Evolutionary conservation across 495 filamentous ascomycete species (phyloP).

Genomic region (Lichenothelia convexa): DNA sequence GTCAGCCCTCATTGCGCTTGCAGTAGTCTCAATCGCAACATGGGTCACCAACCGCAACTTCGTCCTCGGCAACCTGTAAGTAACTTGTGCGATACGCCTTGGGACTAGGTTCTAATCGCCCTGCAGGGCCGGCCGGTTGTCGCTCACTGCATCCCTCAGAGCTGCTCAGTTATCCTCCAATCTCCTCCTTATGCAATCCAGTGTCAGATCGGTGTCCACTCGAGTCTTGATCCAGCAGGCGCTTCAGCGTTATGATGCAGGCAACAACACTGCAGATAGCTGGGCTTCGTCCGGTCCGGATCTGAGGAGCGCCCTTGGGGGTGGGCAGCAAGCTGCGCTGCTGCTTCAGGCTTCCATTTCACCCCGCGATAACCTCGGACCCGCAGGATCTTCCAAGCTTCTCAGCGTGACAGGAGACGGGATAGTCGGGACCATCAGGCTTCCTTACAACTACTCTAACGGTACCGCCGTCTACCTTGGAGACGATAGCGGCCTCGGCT

Average conservation of each 20-base stretch:
- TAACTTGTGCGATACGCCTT: slow-evolving; percentile 2
- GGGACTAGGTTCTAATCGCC: slow-evolving; percentile 1
- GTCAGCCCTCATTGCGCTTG: slow-evolving; percentile 47
- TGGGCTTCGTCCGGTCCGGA: slow-evolving; percentile 39
- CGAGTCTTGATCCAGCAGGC: slow-evolving; percentile 47
- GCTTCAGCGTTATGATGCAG: slow-evolving; percentile 34
- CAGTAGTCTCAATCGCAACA: slow-evolving; percentile 45
- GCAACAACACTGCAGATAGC: slow-evolving; percentile 31
- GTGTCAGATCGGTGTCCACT: slow-evolving; percentile 45
- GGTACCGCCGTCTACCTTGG: slow-evolving; percentile 40
- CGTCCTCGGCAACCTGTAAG: slow-evolving; percentile 43
- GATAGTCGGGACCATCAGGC: slow-evolving; percentile 24
- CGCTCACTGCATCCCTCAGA: slow-evolving; percentile 70
- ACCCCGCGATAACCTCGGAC: slow-evolving; percentile 42
- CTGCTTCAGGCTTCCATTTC: slow-evolving; percentile 50
- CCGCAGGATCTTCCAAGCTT: slow-evolving; percentile 24
- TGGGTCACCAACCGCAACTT: slow-evolving; percentile 54
- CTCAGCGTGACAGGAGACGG: slow-evolving; percentile 40
- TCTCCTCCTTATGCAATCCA: slow-evolving; percentile 53
- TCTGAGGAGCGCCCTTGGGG: slow-evolving; percentile 38
- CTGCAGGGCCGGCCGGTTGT: slow-evolving; percentile 33
- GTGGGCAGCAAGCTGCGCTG: slow-evolving; percentile 29
- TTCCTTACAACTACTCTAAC: slow-evolving; percentile 39
- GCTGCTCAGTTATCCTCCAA: slow-evolving; percentile 61
- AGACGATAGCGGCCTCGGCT: slow-evolving; percentile 38